Percentiles rank a stretch among this genome's conserved stretches.
These are phyloP conservation scores for Knoxia roxburghii DNA, from an alignment of 257 asterid genomes.

Conservation along the genomic window DNA sequence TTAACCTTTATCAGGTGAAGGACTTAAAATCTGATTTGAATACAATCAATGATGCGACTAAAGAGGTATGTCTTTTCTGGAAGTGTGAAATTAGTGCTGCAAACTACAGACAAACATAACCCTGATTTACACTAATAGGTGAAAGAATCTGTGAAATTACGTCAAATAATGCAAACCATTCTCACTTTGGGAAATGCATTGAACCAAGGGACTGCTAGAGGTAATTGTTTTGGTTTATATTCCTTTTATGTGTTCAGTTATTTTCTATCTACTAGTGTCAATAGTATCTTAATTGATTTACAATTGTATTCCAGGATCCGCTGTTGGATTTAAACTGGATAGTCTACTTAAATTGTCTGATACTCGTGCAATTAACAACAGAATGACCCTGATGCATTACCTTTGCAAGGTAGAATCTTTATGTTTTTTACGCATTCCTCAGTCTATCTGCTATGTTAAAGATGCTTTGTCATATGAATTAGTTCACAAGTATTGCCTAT, in stretches of 20 bases:
- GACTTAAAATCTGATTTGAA: constrained; percentile 71
- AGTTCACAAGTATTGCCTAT: neutral
- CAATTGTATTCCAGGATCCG: constrained; percentile 62
- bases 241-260: constrained; percentile 10
- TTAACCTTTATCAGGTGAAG: constrained; percentile 53
- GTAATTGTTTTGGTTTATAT: constrained; percentile 32
- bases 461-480: neutral
- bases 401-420: constrained; percentile 74
- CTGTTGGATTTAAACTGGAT: constrained; percentile 95
- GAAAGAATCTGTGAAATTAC: constrained; percentile 74
- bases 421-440: constrained; percentile 13
- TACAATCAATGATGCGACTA: constrained; percentile 71
- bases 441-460: constrained; percentile 7
- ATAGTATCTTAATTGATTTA: constrained; percentile 11
- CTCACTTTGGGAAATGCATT: constrained; percentile 95
- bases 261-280: constrained; percentile 15
- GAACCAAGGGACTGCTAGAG: constrained; percentile 98
- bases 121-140: constrained; percentile 43
- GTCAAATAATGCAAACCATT: constrained; percentile 96
- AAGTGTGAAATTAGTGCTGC: neutral
- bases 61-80: constrained; percentile 54
- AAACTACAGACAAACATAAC: neutral
- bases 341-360: constrained; percentile 97
- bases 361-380: constrained; percentile 97
- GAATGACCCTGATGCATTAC: constrained; percentile 97